Percentiles rank a stretch among this genome's conserved stretches.
Evolutionary conservation across 1,284 basidiomycete species (phyloP).

Genomic region (Boletus hoseneyae): DNA sequence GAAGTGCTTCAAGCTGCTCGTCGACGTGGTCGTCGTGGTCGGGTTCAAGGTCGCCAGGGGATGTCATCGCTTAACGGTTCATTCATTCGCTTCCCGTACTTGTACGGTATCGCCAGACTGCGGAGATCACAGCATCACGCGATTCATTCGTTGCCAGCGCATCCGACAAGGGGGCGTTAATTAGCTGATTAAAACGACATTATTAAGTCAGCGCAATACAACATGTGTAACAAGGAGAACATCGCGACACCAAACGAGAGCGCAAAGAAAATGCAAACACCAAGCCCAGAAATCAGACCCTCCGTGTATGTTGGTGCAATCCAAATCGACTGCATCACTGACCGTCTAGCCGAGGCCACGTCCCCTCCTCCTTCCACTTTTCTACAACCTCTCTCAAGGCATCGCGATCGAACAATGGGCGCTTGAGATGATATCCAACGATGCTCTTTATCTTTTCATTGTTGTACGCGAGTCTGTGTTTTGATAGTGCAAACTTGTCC

Average conservation of each 20-base stretch:
- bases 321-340: conserved; percentile 2
- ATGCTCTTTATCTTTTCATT: conserved; percentile 72
- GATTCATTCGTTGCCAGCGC: neutral
- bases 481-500: conserved; percentile 69
- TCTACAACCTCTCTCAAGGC: conserved; percentile 71
- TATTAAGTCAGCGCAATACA: conserved; percentile 26
- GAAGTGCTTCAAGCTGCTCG: conserved; percentile 20
- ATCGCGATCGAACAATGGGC: conserved; percentile 62
- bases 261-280: conserved; percentile 9
- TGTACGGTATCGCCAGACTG: neutral
- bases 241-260: conserved; percentile 10
- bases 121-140: neutral
- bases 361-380: conserved; percentile 73
- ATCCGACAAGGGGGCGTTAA: neutral
- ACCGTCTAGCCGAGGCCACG: conserved; percentile 57
- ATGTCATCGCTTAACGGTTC: conserved; percentile 7
- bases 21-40: conserved; percentile 5
- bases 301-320: conserved; percentile 11
- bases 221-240: conserved; percentile 8
- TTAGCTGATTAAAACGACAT: conserved; percentile 25
- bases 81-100: neutral
- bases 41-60: neutral
- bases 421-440: conserved; percentile 65
- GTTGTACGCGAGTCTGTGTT: conserved; percentile 62
- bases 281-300: conserved; percentile 17